phyloP scores from a whole-genome alignment of 345 rosid species.

The Lepidium didymum region DNA sequence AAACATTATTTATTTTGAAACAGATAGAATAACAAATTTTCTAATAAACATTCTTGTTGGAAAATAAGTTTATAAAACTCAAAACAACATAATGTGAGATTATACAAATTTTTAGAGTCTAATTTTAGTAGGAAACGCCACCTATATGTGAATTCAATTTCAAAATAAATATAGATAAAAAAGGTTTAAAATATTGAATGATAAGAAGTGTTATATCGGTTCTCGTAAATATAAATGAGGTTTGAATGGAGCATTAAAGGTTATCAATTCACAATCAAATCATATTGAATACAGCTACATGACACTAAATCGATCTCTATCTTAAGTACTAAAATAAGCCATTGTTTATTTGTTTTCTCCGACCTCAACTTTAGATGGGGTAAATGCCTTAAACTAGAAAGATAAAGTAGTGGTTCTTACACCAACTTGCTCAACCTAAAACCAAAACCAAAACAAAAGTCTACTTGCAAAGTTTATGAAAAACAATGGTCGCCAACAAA shows the following conservation, averaged over 20 bases:
- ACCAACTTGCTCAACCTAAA: slow-evolving; percentile 9
- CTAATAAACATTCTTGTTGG: no score
- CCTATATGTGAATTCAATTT: no score
- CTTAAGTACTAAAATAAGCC: background rate
- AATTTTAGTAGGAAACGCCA: no score
- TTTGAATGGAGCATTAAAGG: background rate
- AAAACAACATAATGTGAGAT: no score
- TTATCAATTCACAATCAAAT: background rate
- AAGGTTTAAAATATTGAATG: no score
- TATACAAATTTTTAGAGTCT: no score
- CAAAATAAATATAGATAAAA: no score
- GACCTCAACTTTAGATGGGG: background rate
- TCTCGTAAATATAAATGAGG: background rate
- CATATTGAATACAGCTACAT: background rate
- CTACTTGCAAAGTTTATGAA: slow-evolving; percentile 1
- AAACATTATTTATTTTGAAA: no score
- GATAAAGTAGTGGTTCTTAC: background rate
- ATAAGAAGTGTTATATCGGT: no score
- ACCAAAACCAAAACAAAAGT: slow-evolving; percentile 4
- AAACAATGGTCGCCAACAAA: slow-evolving; percentile 19
- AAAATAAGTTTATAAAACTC: no score
- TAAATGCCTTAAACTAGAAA: background rate
- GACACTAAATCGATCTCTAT: background rate
- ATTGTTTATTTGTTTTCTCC: background rate
- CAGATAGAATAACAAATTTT: no score